Conservation (phyloP, 805 yeast genomes). For the Citeromyces nyonsensis region DNA sequence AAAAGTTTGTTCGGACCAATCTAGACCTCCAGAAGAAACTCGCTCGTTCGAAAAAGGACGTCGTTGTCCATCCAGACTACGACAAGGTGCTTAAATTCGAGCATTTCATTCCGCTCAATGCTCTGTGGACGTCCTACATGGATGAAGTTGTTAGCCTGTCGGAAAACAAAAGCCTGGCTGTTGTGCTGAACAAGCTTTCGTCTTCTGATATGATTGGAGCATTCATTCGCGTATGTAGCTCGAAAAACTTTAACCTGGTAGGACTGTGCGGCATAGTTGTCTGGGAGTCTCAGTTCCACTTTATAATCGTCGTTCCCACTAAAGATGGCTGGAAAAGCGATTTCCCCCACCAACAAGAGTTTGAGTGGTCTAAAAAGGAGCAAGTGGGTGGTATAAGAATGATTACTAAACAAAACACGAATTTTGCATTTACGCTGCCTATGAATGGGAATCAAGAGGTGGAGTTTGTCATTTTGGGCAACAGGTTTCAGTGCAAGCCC, state of each 20-base stretch:
- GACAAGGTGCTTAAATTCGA: constrained; percentile 19
- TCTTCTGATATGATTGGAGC: constrained; percentile 79
- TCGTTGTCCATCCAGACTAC: constrained; percentile 10
- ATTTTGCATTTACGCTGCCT: constrained; percentile 38
- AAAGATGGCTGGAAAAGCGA: constrained; percentile 18
- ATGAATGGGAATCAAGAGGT: constrained; percentile 17
- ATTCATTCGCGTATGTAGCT: constrained; percentile 35
- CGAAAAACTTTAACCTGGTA: constrained; percentile 37
- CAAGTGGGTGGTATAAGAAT: constrained; percentile 48
- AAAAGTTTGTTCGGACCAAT: constrained; percentile 20
- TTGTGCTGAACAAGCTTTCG: constrained; percentile 37
- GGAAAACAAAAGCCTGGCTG: constrained; percentile 12
- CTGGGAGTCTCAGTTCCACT: constrained; percentile 70
- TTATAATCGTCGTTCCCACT: constrained; percentile 42
- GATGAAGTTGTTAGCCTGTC: constrained; percentile 24
- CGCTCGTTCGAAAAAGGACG: constrained; percentile 13
- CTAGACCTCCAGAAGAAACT: constrained; percentile 21
- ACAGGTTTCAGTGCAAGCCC: constrained; percentile 59
- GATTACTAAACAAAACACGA: constrained; percentile 51
- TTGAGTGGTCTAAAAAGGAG: constrained; percentile 7
- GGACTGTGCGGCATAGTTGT: constrained; percentile 65
- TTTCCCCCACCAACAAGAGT: not conserved
- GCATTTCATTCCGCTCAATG: constrained; percentile 36
- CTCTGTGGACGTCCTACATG: constrained; percentile 65
- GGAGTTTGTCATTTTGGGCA: constrained; percentile 61